These are phyloP conservation scores for Aspergillus uvarum DNA, from an alignment of 2,329 filamentous ascomycete species.

Conservation along the genomic window DNA sequence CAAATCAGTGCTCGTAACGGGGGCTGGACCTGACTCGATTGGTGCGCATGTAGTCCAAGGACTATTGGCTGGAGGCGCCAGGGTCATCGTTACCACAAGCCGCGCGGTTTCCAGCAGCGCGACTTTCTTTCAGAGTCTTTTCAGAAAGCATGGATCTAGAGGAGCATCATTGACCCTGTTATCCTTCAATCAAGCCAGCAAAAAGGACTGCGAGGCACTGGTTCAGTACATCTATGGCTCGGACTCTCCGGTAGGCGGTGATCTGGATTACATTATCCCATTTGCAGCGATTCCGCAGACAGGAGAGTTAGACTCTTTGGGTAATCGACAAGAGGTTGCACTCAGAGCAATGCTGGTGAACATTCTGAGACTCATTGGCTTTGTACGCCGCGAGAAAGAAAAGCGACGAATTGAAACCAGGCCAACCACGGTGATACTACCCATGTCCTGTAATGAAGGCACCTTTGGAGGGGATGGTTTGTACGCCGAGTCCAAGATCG, in stretches of 20 bases:
- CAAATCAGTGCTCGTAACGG: slow-evolving; percentile 38
- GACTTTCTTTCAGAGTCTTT: slow-evolving; percentile 38
- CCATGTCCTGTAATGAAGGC: slow-evolving; percentile 48
- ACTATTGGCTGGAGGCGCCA: slow-evolving; percentile 37
- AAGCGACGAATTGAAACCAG: slow-evolving; percentile 24
- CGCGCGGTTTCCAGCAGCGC: slow-evolving; percentile 28
- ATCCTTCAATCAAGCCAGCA: slow-evolving; percentile 45
- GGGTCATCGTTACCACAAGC: slow-evolving; percentile 44
- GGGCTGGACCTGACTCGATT: slow-evolving; percentile 40
- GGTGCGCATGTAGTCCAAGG: slow-evolving; percentile 33
- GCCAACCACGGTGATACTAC: slow-evolving; percentile 44
- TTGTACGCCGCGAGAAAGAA: slow-evolving; percentile 24
- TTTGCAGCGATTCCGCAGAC: slow-evolving; percentile 45
- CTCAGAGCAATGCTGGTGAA: slow-evolving; percentile 38
- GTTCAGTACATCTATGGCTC: slow-evolving; percentile 39
- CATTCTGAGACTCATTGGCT: slow-evolving; percentile 39
- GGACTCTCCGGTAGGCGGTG: slow-evolving; percentile 26
- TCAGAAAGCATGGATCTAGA: slow-evolving; percentile 31
- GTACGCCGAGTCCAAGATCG: slow-evolving; percentile 49
- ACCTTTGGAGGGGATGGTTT: slow-evolving; percentile 46
- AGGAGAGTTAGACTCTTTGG: slow-evolving; percentile 38
- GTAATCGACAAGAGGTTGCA: slow-evolving; percentile 16
- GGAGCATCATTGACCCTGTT: slow-evolving; percentile 39
- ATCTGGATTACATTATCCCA: slow-evolving; percentile 44
- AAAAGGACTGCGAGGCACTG: slow-evolving; percentile 39